A percentile compares a stretch with the other conserved stretches of the same genome.
phyloP scores from a whole-genome alignment of 768 basidiomycete species.

The Lentinula boryana region DNA sequence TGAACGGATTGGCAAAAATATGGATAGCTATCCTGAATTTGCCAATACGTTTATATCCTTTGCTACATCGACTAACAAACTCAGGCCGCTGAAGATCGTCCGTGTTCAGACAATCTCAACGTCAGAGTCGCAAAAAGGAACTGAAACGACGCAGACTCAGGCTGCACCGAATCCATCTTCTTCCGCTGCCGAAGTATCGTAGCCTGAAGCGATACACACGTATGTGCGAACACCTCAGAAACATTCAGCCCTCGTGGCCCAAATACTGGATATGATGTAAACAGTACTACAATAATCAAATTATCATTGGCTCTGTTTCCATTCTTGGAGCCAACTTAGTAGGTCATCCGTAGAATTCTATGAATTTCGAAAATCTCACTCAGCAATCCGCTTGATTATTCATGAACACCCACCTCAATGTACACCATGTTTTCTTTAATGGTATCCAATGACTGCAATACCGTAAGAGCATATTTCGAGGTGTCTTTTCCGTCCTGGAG shows the following conservation, averaged over 20 bases:
- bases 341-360: slow-evolving; percentile 44
- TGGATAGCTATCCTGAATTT: not conserved
- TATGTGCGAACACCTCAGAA: no score
- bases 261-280: no score
- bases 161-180: not conserved
- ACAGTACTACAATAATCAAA: not conserved
- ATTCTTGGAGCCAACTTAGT: slow-evolving; percentile 43
- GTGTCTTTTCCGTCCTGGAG: slow-evolving; percentile 52
- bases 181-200: not conserved
- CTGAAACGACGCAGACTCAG: not conserved
- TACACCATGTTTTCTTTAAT: slow-evolving; percentile 56
- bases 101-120: no score
- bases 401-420: slow-evolving; percentile 54
- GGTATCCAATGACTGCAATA: slow-evolving; percentile 65
- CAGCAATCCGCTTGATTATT: not conserved
- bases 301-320: slow-evolving; percentile 13
- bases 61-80: not conserved
- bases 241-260: no score
- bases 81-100: not conserved
- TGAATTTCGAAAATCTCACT: not conserved
- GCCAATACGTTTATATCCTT: not conserved
- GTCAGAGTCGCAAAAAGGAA: not conserved
- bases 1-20: not conserved
- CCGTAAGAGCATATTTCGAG: slow-evolving; percentile 57
- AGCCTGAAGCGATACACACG: not conserved